Base-by-base conservation (phyloP, 73 alveolate species). In the Uronychia setigera region DNA sequence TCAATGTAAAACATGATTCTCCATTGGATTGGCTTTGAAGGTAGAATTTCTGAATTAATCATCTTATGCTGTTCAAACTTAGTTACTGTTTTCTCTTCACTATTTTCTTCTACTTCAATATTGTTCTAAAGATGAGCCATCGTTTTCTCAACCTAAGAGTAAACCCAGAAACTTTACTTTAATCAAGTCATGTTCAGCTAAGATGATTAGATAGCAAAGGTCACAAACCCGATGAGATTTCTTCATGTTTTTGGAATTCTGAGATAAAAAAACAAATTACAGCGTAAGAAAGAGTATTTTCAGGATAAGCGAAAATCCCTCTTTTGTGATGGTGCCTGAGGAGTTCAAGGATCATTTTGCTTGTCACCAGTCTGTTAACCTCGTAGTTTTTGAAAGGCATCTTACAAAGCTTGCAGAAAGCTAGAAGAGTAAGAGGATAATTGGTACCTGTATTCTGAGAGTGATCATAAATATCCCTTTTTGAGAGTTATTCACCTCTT, bases 151-250 rank as follows among this genome's bases (percentile, higher is more conserved):
- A 46, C 67, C 67, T 46, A 11, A 19, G 67, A 19, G 5, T 19
- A 46, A 19, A 46, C 5, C 19, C 67, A n/a, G n/a, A n/a, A n/a
- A 19, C 67, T 19, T 46, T 46, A 19, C 67, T 19, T 46, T 46
- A 19, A 82, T 57, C 1, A 88, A 81, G 29, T 88, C 94, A n/a
- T 88, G 88, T 76, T 88, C 94, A 1, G 94, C 94, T 1, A 88
- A 78, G n/a, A 88, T 79, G 1, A 83, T 88, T 80, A 88, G 74
- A 33, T 88, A 88, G 82, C 94, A 88, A 27, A 88, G 88, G 29
- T 88, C 94, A 57, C 94, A 88, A 33, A 88, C 85, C 60, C 58
- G 76, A 30, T 84, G 80, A 30, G 94, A 35, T 59, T 86, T 32
- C 59, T 80, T 88, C 35, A 80, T 78, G 76, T 82, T 81, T 77